phyloP scores from a whole-genome alignment of 306 rosid species.

The Arachis hypogaea region DNA sequence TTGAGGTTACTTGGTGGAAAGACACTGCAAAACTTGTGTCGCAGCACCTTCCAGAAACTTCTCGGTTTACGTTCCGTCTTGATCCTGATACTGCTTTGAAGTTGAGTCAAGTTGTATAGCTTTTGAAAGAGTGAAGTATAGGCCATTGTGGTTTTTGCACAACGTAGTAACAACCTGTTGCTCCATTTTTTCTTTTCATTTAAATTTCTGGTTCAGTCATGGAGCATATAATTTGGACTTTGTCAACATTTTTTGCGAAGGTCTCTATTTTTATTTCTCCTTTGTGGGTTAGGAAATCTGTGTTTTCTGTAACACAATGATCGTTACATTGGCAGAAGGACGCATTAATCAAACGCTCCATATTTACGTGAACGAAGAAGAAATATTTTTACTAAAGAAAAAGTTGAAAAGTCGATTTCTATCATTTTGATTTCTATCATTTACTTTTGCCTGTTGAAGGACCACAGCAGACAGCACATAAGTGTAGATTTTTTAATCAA shows the following conservation, averaged over 20 bases:
- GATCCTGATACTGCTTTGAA: slow-evolving; percentile 44
- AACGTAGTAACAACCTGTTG: slow-evolving; percentile 16
- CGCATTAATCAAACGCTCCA: neutral
- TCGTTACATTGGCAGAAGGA: neutral
- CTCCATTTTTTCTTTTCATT: neutral
- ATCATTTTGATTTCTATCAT: too few relatives aligned
- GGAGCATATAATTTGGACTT: slow-evolving; percentile 13
- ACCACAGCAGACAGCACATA: too few relatives aligned
- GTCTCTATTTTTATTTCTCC: too few relatives aligned
- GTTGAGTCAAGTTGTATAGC: slow-evolving; percentile 41
- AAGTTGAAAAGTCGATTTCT: neutral
- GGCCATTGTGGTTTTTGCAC: slow-evolving; percentile 20
- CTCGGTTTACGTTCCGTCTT: slow-evolving; percentile 53
- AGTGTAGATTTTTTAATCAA: too few relatives aligned
- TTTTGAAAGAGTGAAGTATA: slow-evolving; percentile 36
- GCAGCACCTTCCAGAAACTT: slow-evolving; percentile 55
- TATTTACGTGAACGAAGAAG: slow-evolving; percentile 23
- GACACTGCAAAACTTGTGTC: slow-evolving; percentile 59
- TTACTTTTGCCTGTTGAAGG: too few relatives aligned
- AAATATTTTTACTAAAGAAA: neutral
- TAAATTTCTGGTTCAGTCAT: slow-evolving; percentile 16
- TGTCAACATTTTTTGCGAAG: too few relatives aligned
- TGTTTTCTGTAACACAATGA: neutral
- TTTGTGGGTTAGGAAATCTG: too few relatives aligned
- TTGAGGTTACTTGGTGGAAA: slow-evolving; percentile 78